A percentile compares a stretch with the other conserved stretches of the same genome.
These are phyloP conservation scores for Entomophthora muscae DNA, from an alignment of 371 early-diverging fungal genomes.

Conservation along the genomic window DNA sequence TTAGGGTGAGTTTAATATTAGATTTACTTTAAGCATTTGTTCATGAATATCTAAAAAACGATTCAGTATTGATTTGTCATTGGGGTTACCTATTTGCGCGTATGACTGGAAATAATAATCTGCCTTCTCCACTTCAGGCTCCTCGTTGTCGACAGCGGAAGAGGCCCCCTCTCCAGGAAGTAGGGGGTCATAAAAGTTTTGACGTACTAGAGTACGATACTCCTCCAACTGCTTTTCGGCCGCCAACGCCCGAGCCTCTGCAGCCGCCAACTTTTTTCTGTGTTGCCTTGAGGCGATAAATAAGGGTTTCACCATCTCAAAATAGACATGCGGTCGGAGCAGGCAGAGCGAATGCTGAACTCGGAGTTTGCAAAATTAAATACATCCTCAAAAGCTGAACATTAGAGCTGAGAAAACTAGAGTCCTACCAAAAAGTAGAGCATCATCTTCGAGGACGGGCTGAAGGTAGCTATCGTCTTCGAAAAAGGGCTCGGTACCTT, in stretches of 20 bases:
- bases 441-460: conserved; percentile 66
- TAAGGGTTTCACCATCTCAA: background rate
- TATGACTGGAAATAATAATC: conserved; percentile 78
- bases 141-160: background rate
- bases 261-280: conserved; percentile 24
- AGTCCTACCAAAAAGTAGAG: conserved; percentile 43
- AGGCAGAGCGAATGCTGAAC: background rate
- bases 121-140: conserved; percentile 18
- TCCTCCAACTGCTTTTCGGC: conserved; percentile 40
- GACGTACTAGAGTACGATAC: conserved; percentile 43
- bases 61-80: background rate
- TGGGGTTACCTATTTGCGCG: conserved; percentile 41
- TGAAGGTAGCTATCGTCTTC: conserved; percentile 50
- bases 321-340: background rate
- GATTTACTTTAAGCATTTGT: conserved; percentile 32
- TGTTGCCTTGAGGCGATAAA: background rate
- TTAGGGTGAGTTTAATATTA: too few species aligned
- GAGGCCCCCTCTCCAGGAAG: background rate
- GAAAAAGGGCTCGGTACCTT: conserved; percentile 36
- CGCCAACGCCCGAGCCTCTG: conserved; percentile 23
- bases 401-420: background rate
- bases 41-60: conserved; percentile 28
- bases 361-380: conserved; percentile 20
- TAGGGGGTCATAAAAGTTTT: conserved; percentile 40
- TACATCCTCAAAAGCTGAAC: conserved; percentile 35